Base-by-base conservation (phyloP, 75 land plant species). In the Cryptomeria japonica region DNA sequence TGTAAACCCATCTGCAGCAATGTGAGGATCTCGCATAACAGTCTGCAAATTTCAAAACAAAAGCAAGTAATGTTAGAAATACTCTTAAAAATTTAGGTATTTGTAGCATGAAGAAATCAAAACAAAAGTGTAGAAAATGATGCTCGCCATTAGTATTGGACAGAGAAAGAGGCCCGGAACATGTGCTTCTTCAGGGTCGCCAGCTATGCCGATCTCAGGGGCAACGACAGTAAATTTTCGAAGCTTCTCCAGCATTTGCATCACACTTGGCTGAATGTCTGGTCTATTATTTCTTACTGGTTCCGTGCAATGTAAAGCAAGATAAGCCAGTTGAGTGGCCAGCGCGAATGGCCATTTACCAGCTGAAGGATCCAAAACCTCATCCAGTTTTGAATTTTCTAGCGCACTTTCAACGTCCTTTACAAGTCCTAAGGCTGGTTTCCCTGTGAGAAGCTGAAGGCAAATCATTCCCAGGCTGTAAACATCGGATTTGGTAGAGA, bases 391-490 rank as follows among this genome's bases (percentile, higher is more conserved):
- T 16, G 87, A 88, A 3, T 84, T 61, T 14, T 89, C 86, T 53
- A 96, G 28, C 31, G 94, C 95, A 73, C 88, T 37, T 55, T 92
- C 87, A 39, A 94, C 93, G 41, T 88, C 86, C 36, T 93, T 82
- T 11, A 84, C 36, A 2, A 94, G 87, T 25, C 94, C 93, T 34
- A 85, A 5, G 2, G 94, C 92, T 1, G 80, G 76, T 64, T 41
- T 87, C 19, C 92, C 95, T 0, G 96, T 95, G 58, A 97, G 87
- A 49, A 97, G 85, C 82, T 94, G 90, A 34, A 96, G 88, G 2
- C 96, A 68, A 8, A 96, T 90, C 8, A 95, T 89, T 6, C 97
- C 99, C 86, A 93, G 93, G 15, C 96, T 91, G 80, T 91, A 95
- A 14, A 97, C 96, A 89, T 97, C 97, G 19, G 93, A 91, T 64